phyloP scores from a whole-genome alignment of 345 rosid genomes.

The Firmiana major region DNA sequence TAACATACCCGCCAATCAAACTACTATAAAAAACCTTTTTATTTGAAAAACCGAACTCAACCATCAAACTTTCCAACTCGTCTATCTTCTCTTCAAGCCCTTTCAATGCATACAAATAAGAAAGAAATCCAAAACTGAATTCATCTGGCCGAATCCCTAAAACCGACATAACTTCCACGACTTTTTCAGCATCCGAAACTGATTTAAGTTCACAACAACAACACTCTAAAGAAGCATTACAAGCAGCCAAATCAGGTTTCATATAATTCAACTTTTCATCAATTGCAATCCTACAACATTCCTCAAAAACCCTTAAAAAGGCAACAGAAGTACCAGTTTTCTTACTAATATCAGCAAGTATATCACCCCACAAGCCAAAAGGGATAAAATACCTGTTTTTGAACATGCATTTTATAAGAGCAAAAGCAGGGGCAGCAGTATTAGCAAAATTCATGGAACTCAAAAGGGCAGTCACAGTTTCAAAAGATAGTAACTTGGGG shows the following conservation, averaged over 20 bases:
- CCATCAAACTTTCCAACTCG: conserved; percentile 61
- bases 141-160: conserved; percentile 73
- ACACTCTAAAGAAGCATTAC: conserved; percentile 75
- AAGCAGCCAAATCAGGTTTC: conserved; percentile 69
- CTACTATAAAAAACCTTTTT: conserved; percentile 37
- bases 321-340: conserved; percentile 42
- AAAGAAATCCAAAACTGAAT: conserved; percentile 69
- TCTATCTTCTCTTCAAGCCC: conserved; percentile 58
- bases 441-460: conserved; percentile 55
- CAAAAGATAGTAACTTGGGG: conserved; percentile 51
- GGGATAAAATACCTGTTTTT: conserved; percentile 83
- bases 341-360: conserved; percentile 52
- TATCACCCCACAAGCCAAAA: conserved; percentile 65
- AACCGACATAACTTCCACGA: conserved; percentile 65
- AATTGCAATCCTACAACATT: conserved; percentile 61
- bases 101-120: conserved; percentile 77
- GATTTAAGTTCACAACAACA: conserved; percentile 61
- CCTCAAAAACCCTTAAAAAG: conserved; percentile 63
- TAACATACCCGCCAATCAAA: conserved; percentile 72
- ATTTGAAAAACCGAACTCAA: conserved; percentile 51
- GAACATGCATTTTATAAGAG: conserved; percentile 69
- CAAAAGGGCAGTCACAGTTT: conserved; percentile 48
- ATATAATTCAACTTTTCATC: conserved; percentile 69
- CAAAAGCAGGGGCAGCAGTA: conserved; percentile 71
- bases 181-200: conserved; percentile 57